Evolutionary conservation across 129 eudicot genomes (phyloP), one percentile per base, ranked within the genome.

Genomic region (Tagetes patula): DNA sequence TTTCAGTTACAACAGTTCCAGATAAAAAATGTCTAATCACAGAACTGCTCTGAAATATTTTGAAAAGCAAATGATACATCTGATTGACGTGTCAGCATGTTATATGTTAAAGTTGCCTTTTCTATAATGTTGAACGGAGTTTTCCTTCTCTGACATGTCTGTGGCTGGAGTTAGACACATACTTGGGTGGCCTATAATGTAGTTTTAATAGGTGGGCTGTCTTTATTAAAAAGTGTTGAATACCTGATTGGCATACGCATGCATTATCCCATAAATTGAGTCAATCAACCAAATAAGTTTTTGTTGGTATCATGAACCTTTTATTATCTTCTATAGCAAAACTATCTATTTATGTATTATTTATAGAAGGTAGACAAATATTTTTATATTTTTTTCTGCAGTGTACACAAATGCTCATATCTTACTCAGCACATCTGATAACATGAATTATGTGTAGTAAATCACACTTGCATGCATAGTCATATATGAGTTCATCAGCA

Each of bases 341-440:
- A 47, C 58, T 33, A 43, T 42, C 55, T 43, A 30, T 27, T 43
- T 33, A 43, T 42, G 40, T 43, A 30, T 27, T 43, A 67, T n/a
- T 43, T 11, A 70, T 50, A n/a, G 20, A 36, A 70, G 74, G 48
- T 10, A 34, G 13, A n/a, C 60, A 68, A 14, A 69, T 8, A 50
- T 2, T 48, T 37, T 8, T 48, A 69, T 50, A 34, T 33, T 60
- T 27, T 34, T 59, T 59, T 1, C 3, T 59, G n/a, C 56, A 7
- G 14, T 72, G 34, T 43, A 42, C 58, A 45, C 67, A 58, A 36
- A 37, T 56, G 37, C 5, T 56, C 31, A n/a, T 69, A 48, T 47
- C 33, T 49, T 41, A 46, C 61, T 67, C 59, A 70, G n/a, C 48
- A 52, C 48, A 52, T 70, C 47, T 52, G 63, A 37, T 52, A 65